Evolutionary conservation across 177 flowering plant species (phyloP).

Genomic region (Vitis hybrid): DNA sequence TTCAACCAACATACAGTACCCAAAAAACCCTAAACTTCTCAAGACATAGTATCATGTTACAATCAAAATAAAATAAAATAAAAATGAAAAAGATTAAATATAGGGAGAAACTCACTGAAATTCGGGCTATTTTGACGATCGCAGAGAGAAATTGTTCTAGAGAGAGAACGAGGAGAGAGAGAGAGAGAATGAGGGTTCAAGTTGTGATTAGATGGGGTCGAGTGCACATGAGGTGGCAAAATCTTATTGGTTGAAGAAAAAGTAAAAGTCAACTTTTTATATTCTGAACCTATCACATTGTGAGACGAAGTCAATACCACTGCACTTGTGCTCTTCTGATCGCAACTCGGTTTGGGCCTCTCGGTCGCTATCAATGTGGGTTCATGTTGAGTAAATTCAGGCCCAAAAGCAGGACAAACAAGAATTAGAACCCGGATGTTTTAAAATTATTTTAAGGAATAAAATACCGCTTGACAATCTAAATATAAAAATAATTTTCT

Average conservation of each 20-base stretch:
- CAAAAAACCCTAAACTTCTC: not conserved
- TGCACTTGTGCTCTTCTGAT: too few relatives aligned
- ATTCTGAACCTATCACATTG: not conserved
- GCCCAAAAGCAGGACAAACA: too few relatives aligned
- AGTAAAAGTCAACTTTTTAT: not conserved
- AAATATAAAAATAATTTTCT: too few relatives aligned
- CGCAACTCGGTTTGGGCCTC: too few relatives aligned
- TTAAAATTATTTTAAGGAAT: too few relatives aligned
- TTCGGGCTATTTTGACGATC: conserved; percentile 12
- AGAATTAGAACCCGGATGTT: too few relatives aligned
- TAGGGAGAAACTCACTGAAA: conserved; percentile 15
- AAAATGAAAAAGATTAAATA: not conserved
- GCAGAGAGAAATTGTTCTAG: conserved; percentile 5
- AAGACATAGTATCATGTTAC: not conserved
- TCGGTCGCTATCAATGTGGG: too few relatives aligned
- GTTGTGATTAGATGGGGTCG: conserved; percentile 18
- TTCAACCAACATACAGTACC: not conserved
- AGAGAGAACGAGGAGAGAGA: conserved; percentile 12
- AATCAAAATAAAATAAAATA: too few relatives aligned
- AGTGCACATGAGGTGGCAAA: conserved; percentile 5
- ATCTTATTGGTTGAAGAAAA: not conserved
- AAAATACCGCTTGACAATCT: too few relatives aligned
- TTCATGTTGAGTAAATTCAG: too few relatives aligned
- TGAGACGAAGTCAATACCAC: too few relatives aligned
- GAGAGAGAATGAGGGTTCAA: conserved; percentile 15